Evolutionary conservation across 1,284 basidiomycete species (phyloP).

Genomic region (Ustilago nuda): DNA sequence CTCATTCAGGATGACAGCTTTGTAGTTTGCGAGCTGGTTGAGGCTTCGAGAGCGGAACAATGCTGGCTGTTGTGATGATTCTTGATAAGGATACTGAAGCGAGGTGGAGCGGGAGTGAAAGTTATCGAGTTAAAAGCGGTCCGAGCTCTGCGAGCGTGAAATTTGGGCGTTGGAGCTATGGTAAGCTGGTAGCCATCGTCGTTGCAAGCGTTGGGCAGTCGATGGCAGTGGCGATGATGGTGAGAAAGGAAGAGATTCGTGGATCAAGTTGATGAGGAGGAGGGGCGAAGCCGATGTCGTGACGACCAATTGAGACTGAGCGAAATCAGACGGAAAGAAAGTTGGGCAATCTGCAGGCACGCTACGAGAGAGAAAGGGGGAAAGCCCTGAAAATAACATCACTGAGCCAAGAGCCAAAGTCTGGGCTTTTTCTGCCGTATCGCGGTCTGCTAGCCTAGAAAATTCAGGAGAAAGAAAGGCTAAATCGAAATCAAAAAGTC

Average conservation of each 20-base stretch:
- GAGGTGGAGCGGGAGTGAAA: neutral
- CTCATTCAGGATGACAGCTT: neutral
- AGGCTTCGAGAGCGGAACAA: neutral
- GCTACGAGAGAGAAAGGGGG: neutral
- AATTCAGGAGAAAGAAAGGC: neutral
- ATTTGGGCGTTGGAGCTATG: slow-evolving; percentile 2
- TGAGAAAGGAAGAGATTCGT: neutral
- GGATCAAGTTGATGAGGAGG: neutral
- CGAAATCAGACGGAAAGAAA: neutral
- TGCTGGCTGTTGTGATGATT: neutral
- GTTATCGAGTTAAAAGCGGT: neutral
- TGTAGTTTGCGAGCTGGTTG: neutral
- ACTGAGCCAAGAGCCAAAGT: neutral
- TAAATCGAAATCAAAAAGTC: neutral
- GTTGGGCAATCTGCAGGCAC: slow-evolving; percentile 27
- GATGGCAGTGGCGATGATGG: neutral
- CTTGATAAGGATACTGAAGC: neutral
- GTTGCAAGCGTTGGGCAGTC: neutral
- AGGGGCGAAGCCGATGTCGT: neutral
- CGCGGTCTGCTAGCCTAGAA: neutral
- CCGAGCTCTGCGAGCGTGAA: slow-evolving; percentile 7
- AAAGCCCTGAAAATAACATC: neutral
- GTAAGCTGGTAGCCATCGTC: neutral
- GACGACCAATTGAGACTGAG: neutral
- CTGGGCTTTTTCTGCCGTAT: neutral